Conservation (phyloP, 768 basidiomycete genomes). For the Hemileccinum impolitum region DNA sequence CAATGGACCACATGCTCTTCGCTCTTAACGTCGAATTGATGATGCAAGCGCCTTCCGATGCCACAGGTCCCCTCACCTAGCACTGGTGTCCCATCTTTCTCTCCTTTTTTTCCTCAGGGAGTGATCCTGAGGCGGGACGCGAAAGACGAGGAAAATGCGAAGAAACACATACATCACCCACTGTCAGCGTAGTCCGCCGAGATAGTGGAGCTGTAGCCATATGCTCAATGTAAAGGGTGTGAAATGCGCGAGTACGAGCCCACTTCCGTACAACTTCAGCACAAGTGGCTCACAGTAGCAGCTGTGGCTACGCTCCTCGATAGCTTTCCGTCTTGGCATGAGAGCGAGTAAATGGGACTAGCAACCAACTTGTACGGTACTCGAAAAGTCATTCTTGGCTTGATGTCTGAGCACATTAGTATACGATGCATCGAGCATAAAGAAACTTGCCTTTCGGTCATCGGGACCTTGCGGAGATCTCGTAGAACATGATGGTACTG, state of each 20-base stretch:
- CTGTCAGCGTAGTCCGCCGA: conserved; percentile 29
- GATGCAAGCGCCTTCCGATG: conserved; percentile 27
- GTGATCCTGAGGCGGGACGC: conserved; percentile 6
- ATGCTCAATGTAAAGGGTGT: conserved; percentile 35
- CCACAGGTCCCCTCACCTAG: conserved; percentile 26
- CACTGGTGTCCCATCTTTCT: conserved; percentile 20
- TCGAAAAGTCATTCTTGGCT: conserved; percentile 24
- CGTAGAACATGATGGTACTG: conserved; percentile 23
- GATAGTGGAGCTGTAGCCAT: conserved; percentile 16
- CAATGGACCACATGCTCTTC: conserved; percentile 18
- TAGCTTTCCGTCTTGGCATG: conserved; percentile 43
- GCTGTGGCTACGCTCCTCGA: conserved; percentile 37
- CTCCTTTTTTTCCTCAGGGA: conserved; percentile 20
- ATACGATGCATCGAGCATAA: background rate
- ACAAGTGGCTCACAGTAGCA: background rate
- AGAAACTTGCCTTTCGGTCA: conserved; percentile 41
- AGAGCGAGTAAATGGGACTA: conserved; percentile 34
- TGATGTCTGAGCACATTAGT: conserved; percentile 32
- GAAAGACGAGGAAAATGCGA: conserved; percentile 35
- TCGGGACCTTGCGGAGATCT: conserved; percentile 38
- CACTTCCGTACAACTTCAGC: conserved; percentile 31
- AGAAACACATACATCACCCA: conserved; percentile 41
- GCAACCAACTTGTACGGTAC: conserved; percentile 40
- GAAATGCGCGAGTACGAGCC: conserved; percentile 43
- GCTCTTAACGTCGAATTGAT: conserved; percentile 19